phyloP scores from a whole-genome alignment of 257 asterid species.

The Solanum acaule region DNA sequence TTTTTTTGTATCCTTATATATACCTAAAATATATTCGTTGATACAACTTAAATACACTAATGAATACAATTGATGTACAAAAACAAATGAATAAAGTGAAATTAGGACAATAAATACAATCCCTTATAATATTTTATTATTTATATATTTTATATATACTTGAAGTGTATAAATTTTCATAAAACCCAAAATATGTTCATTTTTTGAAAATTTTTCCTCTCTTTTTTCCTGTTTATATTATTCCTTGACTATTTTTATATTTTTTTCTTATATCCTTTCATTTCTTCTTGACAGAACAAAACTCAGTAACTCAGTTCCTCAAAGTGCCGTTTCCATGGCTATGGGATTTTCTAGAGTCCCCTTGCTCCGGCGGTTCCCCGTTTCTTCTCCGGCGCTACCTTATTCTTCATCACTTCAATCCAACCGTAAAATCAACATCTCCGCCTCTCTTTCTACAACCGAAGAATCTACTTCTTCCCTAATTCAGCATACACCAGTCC shows the following conservation, averaged over 20 bases:
- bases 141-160: too few species aligned
- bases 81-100: too few species aligned
- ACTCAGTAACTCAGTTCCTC: background rate
- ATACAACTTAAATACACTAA: too few species aligned
- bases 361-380: conserved; percentile 29
- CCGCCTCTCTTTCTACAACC: conserved; percentile 17
- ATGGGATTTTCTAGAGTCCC: conserved; percentile 29
- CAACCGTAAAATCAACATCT: conserved; percentile 6
- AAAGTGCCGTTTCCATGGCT: background rate
- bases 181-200: background rate
- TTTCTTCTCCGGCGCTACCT: conserved; percentile 1
- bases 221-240: background rate
- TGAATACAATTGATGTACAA: too few species aligned
- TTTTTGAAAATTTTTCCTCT: background rate
- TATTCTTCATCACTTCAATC: conserved; percentile 5
- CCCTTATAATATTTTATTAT: too few species aligned
- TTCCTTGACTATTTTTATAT: background rate
- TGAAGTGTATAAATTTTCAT: background rate
- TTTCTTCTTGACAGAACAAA: background rate
- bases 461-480: conserved; percentile 31
- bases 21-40: background rate
- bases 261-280: background rate
- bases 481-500: conserved; percentile 8
- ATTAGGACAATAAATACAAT: too few species aligned
- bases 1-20: background rate